Evolutionary conservation across 257 asterid species (phyloP).

Genomic region (Solanum chmielewskii): DNA sequence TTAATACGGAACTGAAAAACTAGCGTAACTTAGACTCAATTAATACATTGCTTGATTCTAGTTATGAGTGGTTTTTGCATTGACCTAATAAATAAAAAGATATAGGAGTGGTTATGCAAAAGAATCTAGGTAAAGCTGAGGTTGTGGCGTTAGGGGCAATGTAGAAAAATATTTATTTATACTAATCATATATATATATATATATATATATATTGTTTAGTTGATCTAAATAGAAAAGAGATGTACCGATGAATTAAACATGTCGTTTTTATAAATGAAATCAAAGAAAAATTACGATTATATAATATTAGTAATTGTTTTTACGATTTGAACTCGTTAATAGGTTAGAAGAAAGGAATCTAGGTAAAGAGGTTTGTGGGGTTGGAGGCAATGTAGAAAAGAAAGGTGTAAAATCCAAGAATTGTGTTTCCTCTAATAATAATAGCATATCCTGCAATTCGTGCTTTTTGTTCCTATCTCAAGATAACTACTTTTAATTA

Average conservation of each 20-base stretch:
- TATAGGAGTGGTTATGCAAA: not conserved
- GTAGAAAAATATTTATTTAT: not conserved
- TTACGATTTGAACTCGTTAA: accelerated
- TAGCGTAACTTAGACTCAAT: not conserved
- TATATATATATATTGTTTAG: no score
- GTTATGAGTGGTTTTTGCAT: not conserved
- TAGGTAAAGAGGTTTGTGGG: constrained; percentile 6
- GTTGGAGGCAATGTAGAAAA: constrained; percentile 16
- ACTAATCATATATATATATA: no score
- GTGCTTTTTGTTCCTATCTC: not conserved
- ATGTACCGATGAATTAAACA: no score
- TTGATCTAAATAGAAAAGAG: not conserved
- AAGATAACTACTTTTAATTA: constrained; percentile 3
- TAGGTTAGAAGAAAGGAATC: constrained; percentile 27
- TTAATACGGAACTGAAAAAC: accelerated
- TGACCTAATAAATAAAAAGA: not conserved
- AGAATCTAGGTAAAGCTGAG: not conserved
- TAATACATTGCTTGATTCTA: not conserved
- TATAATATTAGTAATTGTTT: no score
- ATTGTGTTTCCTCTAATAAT: constrained; percentile 32
- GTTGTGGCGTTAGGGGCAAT: not conserved
- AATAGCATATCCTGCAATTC: constrained; percentile 19
- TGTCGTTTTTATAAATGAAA: accelerated
- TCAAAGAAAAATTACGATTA: accelerated
- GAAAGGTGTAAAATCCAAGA: constrained; percentile 39